phyloP scores from a whole-genome alignment of 2,329 filamentous ascomycete species.

The Fusarium sp. region DNA sequence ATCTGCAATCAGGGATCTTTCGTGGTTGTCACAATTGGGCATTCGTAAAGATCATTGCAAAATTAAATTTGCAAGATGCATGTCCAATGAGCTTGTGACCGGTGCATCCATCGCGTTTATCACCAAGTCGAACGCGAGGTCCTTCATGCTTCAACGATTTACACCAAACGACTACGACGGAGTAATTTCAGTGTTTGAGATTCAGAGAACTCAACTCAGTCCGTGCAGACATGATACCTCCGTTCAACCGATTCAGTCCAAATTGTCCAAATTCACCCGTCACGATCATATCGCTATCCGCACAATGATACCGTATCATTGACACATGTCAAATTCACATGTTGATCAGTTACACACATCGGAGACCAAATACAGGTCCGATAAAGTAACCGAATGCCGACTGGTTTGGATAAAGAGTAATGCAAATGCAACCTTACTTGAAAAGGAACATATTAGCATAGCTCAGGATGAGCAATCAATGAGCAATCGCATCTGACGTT shows the following conservation, averaged over 20 bases:
- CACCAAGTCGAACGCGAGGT: neutral
- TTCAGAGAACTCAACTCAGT: neutral
- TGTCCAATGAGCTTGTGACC: neutral
- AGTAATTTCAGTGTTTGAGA: neutral
- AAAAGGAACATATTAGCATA: slow-evolving; percentile 12
- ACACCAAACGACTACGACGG: neutral
- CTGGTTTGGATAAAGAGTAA: slow-evolving; percentile 22
- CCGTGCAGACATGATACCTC: neutral
- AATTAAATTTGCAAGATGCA: neutral
- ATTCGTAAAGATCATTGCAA: neutral
- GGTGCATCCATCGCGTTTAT: neutral
- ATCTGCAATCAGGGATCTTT: neutral
- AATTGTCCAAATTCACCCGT: neutral
- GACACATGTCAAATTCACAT: slow-evolving; percentile 25
- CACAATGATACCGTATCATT: neutral
- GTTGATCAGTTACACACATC: slow-evolving; percentile 7
- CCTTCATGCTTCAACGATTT: neutral
- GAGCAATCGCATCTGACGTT: slow-evolving; percentile 27
- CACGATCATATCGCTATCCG: neutral
- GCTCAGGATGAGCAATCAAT: slow-evolving; percentile 24
- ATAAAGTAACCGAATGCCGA: slow-evolving; percentile 34
- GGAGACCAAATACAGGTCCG: slow-evolving; percentile 16
- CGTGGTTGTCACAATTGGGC: neutral
- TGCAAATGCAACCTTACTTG: slow-evolving; percentile 6
- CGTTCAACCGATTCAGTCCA: neutral